Base-by-base conservation (phyloP, 1,139 yeast species). In the Hansenula anomala region DNA sequence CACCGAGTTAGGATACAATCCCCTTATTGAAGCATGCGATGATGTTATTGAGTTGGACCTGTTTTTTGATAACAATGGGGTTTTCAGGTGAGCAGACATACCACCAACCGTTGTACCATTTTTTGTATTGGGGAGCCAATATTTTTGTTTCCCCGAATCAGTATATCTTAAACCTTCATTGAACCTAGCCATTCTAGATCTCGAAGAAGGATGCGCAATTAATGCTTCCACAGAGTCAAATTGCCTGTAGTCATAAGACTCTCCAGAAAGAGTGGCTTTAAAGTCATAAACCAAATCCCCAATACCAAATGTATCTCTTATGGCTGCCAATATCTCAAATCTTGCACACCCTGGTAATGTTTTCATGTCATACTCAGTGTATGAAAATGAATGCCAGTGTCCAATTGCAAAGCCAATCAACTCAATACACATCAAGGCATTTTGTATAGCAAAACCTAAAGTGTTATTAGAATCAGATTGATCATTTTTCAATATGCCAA, bases 371-470 rank as follows among this genome's bases (percentile, higher is more conserved):
- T 83, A 92, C 30, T 89, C 95, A 7, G 66, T 65, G 61, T 83
- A 85, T 8, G 88, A 78, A 59, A 92, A 92, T 0, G 97, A 90
- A 33, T 71, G 59, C 83, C 92, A 82, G 63, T 92, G 98, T 12
- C 95, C 85, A 26, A 84, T 62, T 0, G 97, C 89, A 66, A 92
- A 92, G 4, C 80, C 86, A 16, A 90, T 71, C 68, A 92, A 72
- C 55, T 94, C 98, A 26, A 86, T 65, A 57, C 96, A 88, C 49
- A 92, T 67, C 33, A 89, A 60, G 1, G 88, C 80, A 64, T 88
- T 89, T 55, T 88, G 96, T 39, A 84, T 80, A 13, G 80, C 71
- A 25, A 71, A 71, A 6, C 76, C 79, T 41, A 69, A 60, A 40
- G 77, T 73, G 32, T 67, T 55, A 22, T 58, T 60, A 17, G 52